phyloP scores from a whole-genome alignment of 75 land plant species.

The Sequoia sempervirens region DNA sequence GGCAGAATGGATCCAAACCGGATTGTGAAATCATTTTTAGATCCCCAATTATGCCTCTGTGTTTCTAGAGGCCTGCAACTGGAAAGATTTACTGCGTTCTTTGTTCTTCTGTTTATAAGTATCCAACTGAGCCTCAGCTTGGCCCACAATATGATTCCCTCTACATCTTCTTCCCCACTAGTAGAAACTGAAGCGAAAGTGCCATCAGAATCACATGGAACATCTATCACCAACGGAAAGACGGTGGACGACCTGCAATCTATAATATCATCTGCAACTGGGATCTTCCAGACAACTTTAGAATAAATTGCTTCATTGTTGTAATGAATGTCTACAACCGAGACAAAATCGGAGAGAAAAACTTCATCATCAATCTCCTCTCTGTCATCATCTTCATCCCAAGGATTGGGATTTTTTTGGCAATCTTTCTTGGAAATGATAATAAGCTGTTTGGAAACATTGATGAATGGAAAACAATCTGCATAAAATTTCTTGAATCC shows the following conservation, averaged over 20 bases:
- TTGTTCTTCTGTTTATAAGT: neutral
- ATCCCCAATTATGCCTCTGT: neutral
- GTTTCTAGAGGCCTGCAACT: neutral
- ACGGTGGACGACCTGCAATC: neutral
- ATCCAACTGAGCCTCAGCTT: neutral
- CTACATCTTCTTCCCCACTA: neutral
- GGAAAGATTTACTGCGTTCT: neutral
- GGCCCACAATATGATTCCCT: neutral
- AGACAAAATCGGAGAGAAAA: neutral
- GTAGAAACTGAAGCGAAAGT: neutral
- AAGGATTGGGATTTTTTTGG: neutral
- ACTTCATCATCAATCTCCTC: neutral
- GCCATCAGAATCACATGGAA: neutral
- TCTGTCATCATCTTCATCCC: neutral
- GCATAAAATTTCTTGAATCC: slow-evolving; percentile 12
- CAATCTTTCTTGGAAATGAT: neutral
- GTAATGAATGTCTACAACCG: neutral
- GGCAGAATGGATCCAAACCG: neutral
- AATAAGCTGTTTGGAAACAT: neutral
- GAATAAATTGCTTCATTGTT: neutral
- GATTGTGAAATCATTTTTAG: neutral
- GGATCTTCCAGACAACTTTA: neutral
- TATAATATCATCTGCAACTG: neutral
- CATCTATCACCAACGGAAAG: neutral
- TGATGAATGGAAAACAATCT: slow-evolving; percentile 22